Percentiles rank a stretch among this genome's conserved stretches.
These are phyloP conservation scores for Verticillium longisporum DNA, from an alignment of 2,329 filamentous ascomycete species.

Conservation along the genomic window DNA sequence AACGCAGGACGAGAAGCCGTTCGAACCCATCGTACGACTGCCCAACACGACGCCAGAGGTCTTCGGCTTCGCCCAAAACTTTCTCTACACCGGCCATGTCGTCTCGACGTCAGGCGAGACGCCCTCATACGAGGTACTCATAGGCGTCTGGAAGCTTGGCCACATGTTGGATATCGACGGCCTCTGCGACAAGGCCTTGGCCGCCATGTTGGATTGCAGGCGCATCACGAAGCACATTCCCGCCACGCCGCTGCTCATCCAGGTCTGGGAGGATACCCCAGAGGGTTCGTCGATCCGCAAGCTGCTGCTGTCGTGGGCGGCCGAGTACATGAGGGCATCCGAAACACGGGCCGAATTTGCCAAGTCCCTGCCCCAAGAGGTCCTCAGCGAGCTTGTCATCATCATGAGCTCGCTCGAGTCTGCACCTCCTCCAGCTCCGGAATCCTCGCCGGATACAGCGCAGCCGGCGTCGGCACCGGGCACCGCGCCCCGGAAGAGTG, in stretches of 20 bases:
- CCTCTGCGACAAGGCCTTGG: conserved; percentile 48
- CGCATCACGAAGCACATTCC: conserved; percentile 48
- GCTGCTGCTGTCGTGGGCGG: conserved; percentile 54
- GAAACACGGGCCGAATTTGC: conserved; percentile 51
- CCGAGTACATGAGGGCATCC: conserved; percentile 55
- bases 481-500: conserved; percentile 30
- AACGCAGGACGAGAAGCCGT: conserved; percentile 23
- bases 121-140: conserved; percentile 47
- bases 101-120: conserved; percentile 31
- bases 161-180: conserved; percentile 44
- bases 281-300: conserved; percentile 52
- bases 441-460: conserved; percentile 14
- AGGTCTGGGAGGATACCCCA: conserved; percentile 56
- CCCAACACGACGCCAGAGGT: conserved; percentile 40
- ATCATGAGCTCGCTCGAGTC: conserved; percentile 51
- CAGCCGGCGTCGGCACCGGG: conserved; percentile 4
- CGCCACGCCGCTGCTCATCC: conserved; percentile 49
- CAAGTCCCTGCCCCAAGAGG: conserved; percentile 53
- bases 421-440: conserved; percentile 22
- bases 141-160: conserved; percentile 51
- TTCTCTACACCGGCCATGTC: conserved; percentile 44
- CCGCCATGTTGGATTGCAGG: conserved; percentile 50
- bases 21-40: conserved; percentile 45
- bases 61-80: conserved; percentile 50
- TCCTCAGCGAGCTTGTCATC: conserved; percentile 56